Evolutionary conservation across 139 green algal genomes (phyloP).

Genomic region (Coccomyxa sp.): DNA sequence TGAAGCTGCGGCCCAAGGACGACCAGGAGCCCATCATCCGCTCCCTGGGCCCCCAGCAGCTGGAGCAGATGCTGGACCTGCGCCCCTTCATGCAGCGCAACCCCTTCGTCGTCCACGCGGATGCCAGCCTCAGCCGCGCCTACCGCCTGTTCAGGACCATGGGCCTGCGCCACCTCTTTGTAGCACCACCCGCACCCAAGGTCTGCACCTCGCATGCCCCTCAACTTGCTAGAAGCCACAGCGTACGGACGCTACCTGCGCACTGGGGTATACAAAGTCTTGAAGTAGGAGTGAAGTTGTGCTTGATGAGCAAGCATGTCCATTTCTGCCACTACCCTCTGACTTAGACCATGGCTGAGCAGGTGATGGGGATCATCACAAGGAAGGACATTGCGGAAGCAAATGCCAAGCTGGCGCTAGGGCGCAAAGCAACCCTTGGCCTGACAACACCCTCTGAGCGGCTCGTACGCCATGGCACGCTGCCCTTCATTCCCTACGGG

Average conservation of each 20-base stretch:
- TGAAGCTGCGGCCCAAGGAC: conserved; percentile 34
- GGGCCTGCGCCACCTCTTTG: conserved; percentile 79
- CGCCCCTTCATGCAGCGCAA: conserved; percentile 55
- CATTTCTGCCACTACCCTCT: not conserved
- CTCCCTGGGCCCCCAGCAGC: not conserved
- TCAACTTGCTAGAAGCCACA: too few relatives aligned
- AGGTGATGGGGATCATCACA: conserved; percentile 76
- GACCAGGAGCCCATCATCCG: conserved; percentile 24
- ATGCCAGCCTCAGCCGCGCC: conserved; percentile 49
- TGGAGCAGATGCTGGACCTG: conserved; percentile 32
- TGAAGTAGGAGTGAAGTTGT: too few relatives aligned
- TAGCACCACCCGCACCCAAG: conserved; percentile 43
- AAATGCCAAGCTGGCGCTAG: conserved; percentile 50
- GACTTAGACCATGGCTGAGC: not conserved
- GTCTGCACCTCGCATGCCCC: conserved; percentile 19
- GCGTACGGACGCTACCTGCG: too few relatives aligned
- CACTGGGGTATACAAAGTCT: too few relatives aligned
- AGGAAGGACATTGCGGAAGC: conserved; percentile 65
- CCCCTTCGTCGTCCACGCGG: conserved; percentile 47
- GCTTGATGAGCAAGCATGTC: too few relatives aligned
- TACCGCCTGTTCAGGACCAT: conserved; percentile 81
- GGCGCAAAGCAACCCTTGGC: conserved; percentile 36
- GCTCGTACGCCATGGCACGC: conserved; percentile 5
- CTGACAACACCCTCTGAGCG: conserved; percentile 21
- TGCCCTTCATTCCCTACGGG: conserved; percentile 44